These are phyloP conservation scores for Vitis hybrid DNA, from an alignment of 177 flowering plant species.

Conservation along the genomic window DNA sequence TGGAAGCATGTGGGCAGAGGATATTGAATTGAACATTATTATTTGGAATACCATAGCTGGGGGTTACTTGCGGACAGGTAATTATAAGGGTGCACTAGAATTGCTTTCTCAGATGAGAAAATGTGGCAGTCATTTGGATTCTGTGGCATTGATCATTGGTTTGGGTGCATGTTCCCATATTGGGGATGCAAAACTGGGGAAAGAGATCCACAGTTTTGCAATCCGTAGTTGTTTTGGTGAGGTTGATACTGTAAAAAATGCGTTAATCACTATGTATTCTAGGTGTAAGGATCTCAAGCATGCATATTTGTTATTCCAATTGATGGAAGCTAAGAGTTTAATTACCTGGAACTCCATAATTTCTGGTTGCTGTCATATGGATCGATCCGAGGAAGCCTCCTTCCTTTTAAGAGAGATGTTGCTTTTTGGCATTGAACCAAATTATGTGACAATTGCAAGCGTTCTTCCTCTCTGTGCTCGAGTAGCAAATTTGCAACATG, in stretches of 20 bases:
- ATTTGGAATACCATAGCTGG: conserved; percentile 74
- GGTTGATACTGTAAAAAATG: conserved; percentile 43
- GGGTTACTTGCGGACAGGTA: conserved; percentile 52
- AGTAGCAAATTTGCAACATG: conserved; percentile 64
- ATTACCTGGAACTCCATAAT: conserved; percentile 73
- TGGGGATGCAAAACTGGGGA: conserved; percentile 42
- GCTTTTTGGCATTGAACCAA: conserved; percentile 47
- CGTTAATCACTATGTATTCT: conserved; percentile 71
- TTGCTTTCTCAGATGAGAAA: conserved; percentile 50
- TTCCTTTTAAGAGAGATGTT: conserved; percentile 58
- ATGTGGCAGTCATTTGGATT: conserved; percentile 35
- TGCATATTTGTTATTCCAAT: conserved; percentile 46
- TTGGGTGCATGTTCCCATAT: conserved; percentile 61
- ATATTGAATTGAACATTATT: conserved; percentile 35
- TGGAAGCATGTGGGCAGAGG: conserved; percentile 35
- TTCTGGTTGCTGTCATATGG: conserved; percentile 56
- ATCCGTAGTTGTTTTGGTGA: conserved; percentile 37
- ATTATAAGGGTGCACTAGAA: conserved; percentile 42
- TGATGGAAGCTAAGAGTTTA: conserved; percentile 31
- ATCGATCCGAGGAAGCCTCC: conserved; percentile 47
- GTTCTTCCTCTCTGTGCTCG: conserved; percentile 74
- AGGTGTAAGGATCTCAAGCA: conserved; percentile 52
- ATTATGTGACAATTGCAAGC: conserved; percentile 70
- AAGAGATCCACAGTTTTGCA: conserved; percentile 59
- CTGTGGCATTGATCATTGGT: conserved; percentile 50